phyloP scores from a whole-genome alignment of 2,329 filamentous ascomycete genomes.

The Amauroascus verrucosus region DNA sequence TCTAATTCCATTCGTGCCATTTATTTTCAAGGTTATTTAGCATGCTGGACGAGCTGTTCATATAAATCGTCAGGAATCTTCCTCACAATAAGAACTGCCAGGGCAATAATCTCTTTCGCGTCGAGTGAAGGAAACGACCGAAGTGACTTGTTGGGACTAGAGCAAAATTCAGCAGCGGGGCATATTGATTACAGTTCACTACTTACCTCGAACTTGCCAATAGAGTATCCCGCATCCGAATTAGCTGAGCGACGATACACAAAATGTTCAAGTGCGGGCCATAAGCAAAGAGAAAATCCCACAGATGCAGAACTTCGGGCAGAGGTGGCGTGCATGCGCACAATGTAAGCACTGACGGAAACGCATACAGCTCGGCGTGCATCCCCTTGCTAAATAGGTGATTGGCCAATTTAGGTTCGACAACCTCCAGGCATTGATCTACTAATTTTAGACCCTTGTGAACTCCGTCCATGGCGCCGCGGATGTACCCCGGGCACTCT shows the following conservation, averaged over 20 bases:
- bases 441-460: conserved; percentile 85
- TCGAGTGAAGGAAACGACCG: conserved; percentile 76
- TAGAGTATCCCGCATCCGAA: conserved; percentile 76
- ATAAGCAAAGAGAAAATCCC: conserved; percentile 97
- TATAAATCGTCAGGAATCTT: conserved; percentile 89
- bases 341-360: conserved; percentile 85
- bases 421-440: conserved; percentile 81
- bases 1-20: background rate
- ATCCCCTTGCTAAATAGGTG: conserved; percentile 80
- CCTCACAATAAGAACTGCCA: conserved; percentile 75
- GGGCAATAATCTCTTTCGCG: conserved; percentile 70
- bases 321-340: conserved; percentile 92
- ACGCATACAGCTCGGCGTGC: conserved; percentile 90
- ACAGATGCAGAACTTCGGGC: conserved; percentile 82
- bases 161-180: background rate
- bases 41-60: conserved; percentile 78
- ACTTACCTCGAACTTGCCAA: conserved; percentile 71
- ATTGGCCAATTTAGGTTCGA: conserved; percentile 75
- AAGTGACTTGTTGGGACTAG: conserved; percentile 83
- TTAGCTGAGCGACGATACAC: conserved; percentile 90
- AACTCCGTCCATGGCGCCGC: conserved; percentile 93
- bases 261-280: conserved; percentile 89
- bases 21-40: conserved; percentile 36
- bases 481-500: conserved; percentile 87
- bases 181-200: background rate